Evolutionary conservation across 1,284 basidiomycete species (phyloP), one percentile per base, ranked within the genome.

Genomic region (Apiotrichum siamense): DNA sequence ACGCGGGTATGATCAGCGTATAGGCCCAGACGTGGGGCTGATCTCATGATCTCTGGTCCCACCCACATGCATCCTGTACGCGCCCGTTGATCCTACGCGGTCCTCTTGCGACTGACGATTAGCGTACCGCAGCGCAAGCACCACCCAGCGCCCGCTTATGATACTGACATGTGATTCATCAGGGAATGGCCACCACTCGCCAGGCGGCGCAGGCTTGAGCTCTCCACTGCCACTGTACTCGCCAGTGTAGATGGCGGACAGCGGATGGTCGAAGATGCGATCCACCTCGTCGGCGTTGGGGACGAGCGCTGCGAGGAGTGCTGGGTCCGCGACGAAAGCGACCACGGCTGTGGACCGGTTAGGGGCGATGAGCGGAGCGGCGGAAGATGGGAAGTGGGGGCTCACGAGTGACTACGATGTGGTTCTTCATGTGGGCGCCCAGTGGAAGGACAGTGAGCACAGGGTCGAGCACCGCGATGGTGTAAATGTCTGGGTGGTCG

Each of bases 181-280:
- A 18, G 81, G 75, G 58, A 88, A 88, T 1, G 81, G 81, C 88
- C 88, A 93, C 67, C 88, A 77, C 47, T 83, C 81, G 0, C 82
- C 85, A 6, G 71, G 75, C 20, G 75, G 72, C 3, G 79, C 81
- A n/a, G n/a, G n/a, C n/a, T n/a, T n/a, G 18, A 92, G 72, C 0
- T 69, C 55, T 45, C 82, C 79, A 17, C 24, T 37, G 23, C 58
- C 58, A n/a, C 33, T n/a, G 13, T 44, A 36, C 65, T 70, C 20
- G 2, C 88, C 83, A 0, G 59, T 50, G 84, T 76, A 39, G 85
- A 73, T 23, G 80, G 85, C 69, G 58, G 83, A 79, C 0, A 92
- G 75, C 0, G 86, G 86, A 61, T 90, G 84, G 49, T 80, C 80
- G 65, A 91, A 92, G 56, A 91, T 88, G 2, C 74, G 76, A 9